Conservation (phyloP, 2,329 filamentous ascomycete species). For the Clonostachys sp. region DNA sequence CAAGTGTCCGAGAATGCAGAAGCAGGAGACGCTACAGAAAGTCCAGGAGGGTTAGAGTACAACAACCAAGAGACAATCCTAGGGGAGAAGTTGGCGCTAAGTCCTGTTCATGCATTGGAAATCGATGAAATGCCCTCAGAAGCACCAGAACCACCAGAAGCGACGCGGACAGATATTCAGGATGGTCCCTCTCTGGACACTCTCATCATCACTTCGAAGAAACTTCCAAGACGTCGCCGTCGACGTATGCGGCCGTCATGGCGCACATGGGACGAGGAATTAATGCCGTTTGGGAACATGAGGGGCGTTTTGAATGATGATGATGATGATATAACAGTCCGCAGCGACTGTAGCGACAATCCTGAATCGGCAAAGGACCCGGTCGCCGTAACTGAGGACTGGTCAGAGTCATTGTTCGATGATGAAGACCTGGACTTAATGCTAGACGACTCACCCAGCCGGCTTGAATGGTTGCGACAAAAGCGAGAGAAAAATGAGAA, state of each 20-base stretch:
- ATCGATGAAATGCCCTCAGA: too few relatives aligned
- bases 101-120: too few relatives aligned
- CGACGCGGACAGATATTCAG: too few relatives aligned
- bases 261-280: not conserved
- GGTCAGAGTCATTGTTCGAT: not conserved
- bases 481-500: not conserved
- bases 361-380: not conserved
- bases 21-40: too few relatives aligned
- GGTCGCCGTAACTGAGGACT: not conserved
- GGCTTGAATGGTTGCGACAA: not conserved
- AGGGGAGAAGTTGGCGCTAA: too few relatives aligned
- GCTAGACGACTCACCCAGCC: not conserved
- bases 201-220: too few relatives aligned
- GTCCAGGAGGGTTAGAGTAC: too few relatives aligned
- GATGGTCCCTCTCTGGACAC: too few relatives aligned
- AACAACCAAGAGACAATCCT: too few relatives aligned
- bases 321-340: not conserved
- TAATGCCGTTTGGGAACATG: not conserved
- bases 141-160: too few relatives aligned
- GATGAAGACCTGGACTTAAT: not conserved
- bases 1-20: too few relatives aligned
- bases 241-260: not conserved
- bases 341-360: not conserved
- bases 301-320: not conserved
- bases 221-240: not conserved